Evolutionary conservation across 768 basidiomycete species (phyloP).

Genomic region (Leccinum pellstonianum): DNA sequence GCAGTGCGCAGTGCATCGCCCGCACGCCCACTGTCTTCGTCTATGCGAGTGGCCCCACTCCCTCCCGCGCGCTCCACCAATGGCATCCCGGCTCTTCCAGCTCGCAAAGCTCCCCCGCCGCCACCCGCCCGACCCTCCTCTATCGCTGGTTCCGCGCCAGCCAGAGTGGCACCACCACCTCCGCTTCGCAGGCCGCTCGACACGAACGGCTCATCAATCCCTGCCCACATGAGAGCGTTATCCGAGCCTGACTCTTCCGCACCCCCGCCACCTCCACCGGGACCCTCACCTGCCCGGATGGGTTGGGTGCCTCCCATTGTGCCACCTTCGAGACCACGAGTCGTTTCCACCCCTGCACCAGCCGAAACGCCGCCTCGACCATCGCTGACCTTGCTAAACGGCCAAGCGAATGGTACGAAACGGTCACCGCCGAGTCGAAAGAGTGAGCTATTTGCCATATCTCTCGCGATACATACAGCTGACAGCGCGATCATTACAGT

Average conservation of each 20-base stretch:
- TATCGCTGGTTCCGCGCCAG: slow-evolving; percentile 23
- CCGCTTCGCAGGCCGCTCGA: slow-evolving; percentile 39
- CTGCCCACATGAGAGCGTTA: slow-evolving; percentile 42
- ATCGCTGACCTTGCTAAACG: slow-evolving; percentile 11
- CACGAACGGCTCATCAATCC: slow-evolving; percentile 30
- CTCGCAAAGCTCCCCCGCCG: slow-evolving; percentile 40
- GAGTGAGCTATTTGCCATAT: slow-evolving; percentile 38
- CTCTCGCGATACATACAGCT: slow-evolving; percentile 3
- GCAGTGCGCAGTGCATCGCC: slow-evolving; percentile 28
- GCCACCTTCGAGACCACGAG: slow-evolving; percentile 21
- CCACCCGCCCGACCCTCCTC: slow-evolving; percentile 46
- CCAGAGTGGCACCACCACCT: slow-evolving; percentile 38
- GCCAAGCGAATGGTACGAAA: slow-evolving; percentile 31
- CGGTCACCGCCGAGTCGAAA: slow-evolving; percentile 42
- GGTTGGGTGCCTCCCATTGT: slow-evolving; percentile 20
- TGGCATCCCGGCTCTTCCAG: slow-evolving; percentile 23
- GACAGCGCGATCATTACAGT: slow-evolving; percentile 34
- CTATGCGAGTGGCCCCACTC: slow-evolving; percentile 20
- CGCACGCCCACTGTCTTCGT: slow-evolving; percentile 11
- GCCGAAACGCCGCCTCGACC: slow-evolving; percentile 20
- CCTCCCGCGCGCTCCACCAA: slow-evolving; percentile 29
- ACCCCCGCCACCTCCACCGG: slow-evolving; percentile 34
- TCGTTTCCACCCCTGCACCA: slow-evolving; percentile 26
- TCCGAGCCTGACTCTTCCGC: slow-evolving; percentile 42
- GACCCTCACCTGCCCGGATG: slow-evolving; percentile 28